Conservation (phyloP, 768 basidiomycete species). For the Lactarius indigo region DNA sequence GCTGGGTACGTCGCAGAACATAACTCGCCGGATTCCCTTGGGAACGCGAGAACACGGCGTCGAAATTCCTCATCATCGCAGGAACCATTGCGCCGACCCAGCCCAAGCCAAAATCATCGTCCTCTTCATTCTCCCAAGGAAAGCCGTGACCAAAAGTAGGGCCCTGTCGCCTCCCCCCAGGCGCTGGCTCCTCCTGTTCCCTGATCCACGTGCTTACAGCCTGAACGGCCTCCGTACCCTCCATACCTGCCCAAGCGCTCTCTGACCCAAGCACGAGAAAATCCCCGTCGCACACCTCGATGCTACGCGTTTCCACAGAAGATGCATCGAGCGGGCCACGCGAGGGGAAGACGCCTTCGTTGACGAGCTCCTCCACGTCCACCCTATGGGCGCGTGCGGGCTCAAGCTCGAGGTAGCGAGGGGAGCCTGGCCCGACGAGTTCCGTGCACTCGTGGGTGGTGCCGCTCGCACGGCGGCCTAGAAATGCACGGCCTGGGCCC, state of each 20-base stretch:
- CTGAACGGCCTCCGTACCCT: constrained; percentile 7
- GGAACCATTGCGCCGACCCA: constrained; percentile 5
- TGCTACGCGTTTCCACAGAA: constrained; percentile 4
- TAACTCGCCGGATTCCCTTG: constrained; percentile 6
- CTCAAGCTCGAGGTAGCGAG: neutral
- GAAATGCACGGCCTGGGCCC: constrained; percentile 6
- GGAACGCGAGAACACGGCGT: neutral
- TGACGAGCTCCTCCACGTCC: constrained; percentile 9
- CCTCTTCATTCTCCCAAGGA: neutral
- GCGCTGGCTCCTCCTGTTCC: neutral
- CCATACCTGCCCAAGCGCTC: neutral
- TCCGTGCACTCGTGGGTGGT: constrained; percentile 3
- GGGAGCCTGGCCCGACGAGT: neutral
- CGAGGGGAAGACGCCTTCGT: neutral
- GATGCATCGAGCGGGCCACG: neutral
- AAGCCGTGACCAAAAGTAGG: neutral
- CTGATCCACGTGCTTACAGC: constrained; percentile 12
- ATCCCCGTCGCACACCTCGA: constrained; percentile 14
- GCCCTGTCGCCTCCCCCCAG: neutral
- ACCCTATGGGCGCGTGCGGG: neutral
- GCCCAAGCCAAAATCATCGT: neutral
- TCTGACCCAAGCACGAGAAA: constrained; percentile 13
- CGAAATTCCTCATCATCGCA: neutral
- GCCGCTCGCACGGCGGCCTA: constrained; percentile 1
- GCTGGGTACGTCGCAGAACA: neutral